These are phyloP conservation scores for Solanum appendiculatum DNA, from an alignment of 257 asterid species.

Conservation along the genomic window DNA sequence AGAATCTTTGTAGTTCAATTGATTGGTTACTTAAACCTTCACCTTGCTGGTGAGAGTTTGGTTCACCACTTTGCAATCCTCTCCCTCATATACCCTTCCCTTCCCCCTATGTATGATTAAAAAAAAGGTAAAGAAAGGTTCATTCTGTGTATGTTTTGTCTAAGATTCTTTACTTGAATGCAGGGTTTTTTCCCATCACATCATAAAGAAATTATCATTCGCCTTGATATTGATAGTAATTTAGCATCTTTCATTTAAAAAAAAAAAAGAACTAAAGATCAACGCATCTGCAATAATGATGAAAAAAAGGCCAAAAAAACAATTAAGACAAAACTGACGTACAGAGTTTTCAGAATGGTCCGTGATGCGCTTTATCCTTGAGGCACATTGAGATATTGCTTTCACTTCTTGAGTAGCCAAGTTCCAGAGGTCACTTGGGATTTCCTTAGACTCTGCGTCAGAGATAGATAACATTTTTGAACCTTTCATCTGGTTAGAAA, in stretches of 20 bases:
- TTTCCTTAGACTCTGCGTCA: constrained; percentile 53
- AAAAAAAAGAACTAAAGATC: neutral
- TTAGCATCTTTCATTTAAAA: neutral
- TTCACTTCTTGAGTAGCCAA: constrained; percentile 77
- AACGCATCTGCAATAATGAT: neutral
- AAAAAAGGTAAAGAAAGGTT: neutral
- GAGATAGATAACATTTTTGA: constrained; percentile 23
- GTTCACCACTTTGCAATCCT: neutral
- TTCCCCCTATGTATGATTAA: neutral
- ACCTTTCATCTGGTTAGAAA: constrained; percentile 28
- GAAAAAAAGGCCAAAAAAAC: neutral
- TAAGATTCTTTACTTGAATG: neutral
- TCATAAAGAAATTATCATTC: neutral
- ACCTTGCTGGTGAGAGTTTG: neutral
- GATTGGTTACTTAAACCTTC: neutral
- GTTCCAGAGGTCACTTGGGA: constrained; percentile 36
- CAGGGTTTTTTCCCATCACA: neutral
- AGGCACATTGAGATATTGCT: constrained; percentile 67
- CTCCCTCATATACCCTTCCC: neutral
- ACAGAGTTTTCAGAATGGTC: constrained; percentile 37
- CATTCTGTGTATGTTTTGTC: neutral
- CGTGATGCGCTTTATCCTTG: constrained; percentile 49
- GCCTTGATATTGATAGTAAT: neutral
- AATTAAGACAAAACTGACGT: constrained; percentile 15
- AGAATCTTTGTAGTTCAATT: neutral